Evolutionary conservation across 331 rosid genomes (phyloP).

Genomic region (Arachis monticola): DNA sequence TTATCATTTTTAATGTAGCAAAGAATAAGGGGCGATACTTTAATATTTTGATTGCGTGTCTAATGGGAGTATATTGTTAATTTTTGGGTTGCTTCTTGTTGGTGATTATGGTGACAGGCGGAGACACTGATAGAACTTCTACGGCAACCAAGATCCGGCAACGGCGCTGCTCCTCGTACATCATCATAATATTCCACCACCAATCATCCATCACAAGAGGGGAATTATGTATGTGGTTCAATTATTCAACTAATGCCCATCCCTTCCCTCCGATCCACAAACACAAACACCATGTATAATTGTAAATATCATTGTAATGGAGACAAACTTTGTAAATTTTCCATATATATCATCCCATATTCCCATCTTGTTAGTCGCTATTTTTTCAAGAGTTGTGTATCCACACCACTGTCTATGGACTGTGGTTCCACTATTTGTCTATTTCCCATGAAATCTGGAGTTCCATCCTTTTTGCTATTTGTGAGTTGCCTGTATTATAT

Average conservation of each 20-base stretch:
- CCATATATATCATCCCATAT: conserved; percentile 14
- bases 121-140: conserved; percentile 84
- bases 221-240: not conserved
- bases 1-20: not conserved
- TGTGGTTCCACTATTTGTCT: not conserved
- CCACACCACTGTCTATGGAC: too few species aligned
- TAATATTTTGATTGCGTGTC: conserved; percentile 9
- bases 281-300: not conserved
- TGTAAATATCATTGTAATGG: conserved; percentile 37
- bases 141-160: conserved; percentile 93
- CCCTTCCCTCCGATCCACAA: not conserved
- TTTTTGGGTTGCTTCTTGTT: conserved; percentile 45
- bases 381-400: too few species aligned
- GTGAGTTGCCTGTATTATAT: not conserved
- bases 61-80: conserved; percentile 25
- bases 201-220: conserved; percentile 23
- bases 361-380: not conserved
- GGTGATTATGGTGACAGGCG: conserved; percentile 65
- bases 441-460: not conserved
- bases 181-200: conserved; percentile 43
- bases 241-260: not conserved
- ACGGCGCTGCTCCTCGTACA: conserved; percentile 48
- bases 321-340: conserved; percentile 38
- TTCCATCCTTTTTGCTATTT: not conserved
- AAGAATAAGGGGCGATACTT: not conserved